Base-by-base conservation (phyloP, 768 basidiomycete genomes). In the Dictyophora rubrovolvata region DNA sequence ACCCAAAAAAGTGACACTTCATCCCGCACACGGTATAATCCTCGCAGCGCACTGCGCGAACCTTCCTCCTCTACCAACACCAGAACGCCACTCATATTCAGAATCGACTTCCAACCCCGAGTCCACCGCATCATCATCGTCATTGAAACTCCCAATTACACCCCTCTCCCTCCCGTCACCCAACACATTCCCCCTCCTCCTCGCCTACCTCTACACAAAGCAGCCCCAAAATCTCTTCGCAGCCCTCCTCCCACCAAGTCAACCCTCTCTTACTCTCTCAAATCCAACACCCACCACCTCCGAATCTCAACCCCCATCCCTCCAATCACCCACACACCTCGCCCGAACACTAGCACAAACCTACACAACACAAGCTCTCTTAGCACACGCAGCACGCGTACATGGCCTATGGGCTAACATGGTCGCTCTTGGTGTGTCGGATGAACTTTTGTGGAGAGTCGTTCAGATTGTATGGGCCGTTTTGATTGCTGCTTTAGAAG, bases 191-290 rank as follows among this genome's bases (percentile, higher is more conserved):
- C 60, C 63, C 17, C 28, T 63, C 52, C 59, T 69, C 2, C 58
- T 66, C 9, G 56, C 52, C 11, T 69, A 61, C 63, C 54, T 67
- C 36, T 66, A 68, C 63, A 64, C 61, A 21, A 62, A 63, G 16
- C 55, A 62, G 22, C 53, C 59, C 7, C 51, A 54, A 10, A 21
- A 47, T 23, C 64, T 67, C 52, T 56, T 67, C 22, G 53, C 56
- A 17, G 46, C 63, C 21, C 62, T 68, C 28, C 63, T 68, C 10
- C 67, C 67, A n/a, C 60, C 49, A 18, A 65, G 35, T 12, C 63
- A 22, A 49, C 65, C 23, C 67, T 71, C 59, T 59, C 70, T 16
- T 65, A 70, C 9, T 65, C 73, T 33, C 65, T 70, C 49, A 1
- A 16, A 37, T 5, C 8, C 36, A 28, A 35, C 57, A 59, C 17